These are phyloP conservation scores for Trametes sanguinea DNA, from an alignment of 768 basidiomycete genomes.

Conservation along the genomic window DNA sequence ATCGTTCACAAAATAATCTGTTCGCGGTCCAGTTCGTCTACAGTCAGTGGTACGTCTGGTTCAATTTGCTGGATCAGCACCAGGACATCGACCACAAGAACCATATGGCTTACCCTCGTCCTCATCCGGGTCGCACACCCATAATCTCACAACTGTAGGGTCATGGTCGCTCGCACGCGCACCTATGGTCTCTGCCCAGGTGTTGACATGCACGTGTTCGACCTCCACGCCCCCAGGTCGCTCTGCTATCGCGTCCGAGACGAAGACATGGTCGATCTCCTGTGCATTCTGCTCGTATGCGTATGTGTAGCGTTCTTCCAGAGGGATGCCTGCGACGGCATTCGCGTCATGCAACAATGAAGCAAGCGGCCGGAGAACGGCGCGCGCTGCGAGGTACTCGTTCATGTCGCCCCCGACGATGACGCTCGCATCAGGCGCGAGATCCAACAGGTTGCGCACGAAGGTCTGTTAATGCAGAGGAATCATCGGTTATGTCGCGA, in stretches of 20 bases:
- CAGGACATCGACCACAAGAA: neutral
- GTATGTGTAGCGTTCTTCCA: conserved; percentile 60
- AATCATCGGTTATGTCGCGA: neutral
- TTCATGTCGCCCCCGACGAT: conserved; percentile 64
- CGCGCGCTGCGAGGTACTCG: conserved; percentile 55
- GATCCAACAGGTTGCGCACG: conserved; percentile 44
- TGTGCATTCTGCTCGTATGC: conserved; percentile 60
- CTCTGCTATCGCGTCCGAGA: conserved; percentile 46
- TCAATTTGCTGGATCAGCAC: neutral
- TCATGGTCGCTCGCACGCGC: conserved; percentile 60
- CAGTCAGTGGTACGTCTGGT: neutral
- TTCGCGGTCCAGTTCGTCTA: neutral
- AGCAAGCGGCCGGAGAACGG: conserved; percentile 49
- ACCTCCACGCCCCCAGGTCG: conserved; percentile 31
- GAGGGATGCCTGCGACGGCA: conserved; percentile 47
- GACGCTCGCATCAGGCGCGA: conserved; percentile 48
- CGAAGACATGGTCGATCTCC: conserved; percentile 61
- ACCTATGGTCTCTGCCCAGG: conserved; percentile 47
- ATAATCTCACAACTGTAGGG: conserved; percentile 54
- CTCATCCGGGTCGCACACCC: conserved; percentile 41
- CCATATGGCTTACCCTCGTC: neutral
- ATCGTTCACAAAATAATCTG: neutral
- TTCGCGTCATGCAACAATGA: conserved; percentile 50
- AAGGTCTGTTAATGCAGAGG: conserved; percentile 44
- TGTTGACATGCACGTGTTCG: conserved; percentile 65